Evolutionary conservation across 2,329 filamentous ascomycete genomes (phyloP), one percentile per base, ranked within the genome.

Genomic region (Delphinella strobiligena): DNA sequence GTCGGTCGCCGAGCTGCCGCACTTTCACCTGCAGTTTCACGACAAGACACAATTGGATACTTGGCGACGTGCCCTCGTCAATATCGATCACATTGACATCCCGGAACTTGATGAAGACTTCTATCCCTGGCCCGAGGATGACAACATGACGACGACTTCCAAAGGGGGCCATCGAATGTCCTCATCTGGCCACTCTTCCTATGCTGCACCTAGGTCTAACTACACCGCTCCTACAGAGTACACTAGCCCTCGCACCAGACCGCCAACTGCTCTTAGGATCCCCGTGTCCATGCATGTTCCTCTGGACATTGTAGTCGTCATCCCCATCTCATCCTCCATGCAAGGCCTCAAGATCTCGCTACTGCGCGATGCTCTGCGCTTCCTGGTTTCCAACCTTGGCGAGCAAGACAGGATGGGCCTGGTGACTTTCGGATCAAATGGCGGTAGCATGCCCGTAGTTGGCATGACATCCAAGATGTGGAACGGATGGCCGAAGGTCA

Each of bases 321-420:
- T 98, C 24, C 91, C 91, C 0, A 87, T 98, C 4, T 96, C 91
- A 0, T 93, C 89, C 1, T 96, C 91, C 0, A 98, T 96, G 89
- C 91, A 96, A 61, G 91, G 91, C n/a, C 75, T 98, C 45, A 98
- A 98, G 66, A 95, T 96, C 55, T 93, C 89, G 45, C 71, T 98
- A 1, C 76, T 98, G 11, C 80, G 87, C 31, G 91, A 98, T 60
- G 82, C 89, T 0, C 71, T 98, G 27, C 85, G 83, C 43, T 98
- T 96, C 59, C 80, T 98, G 60, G 85, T 98, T 2, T 74, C 81
- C 49, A 89, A 78, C 35, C 75, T 98, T 1, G 91, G 91, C 22
- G 87, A 95, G 50, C 76, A 87, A 39, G 91, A 98, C 59, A 82
- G 91, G 33, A 94, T 98, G 89, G 91, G 91, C 4, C 64, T 98